A percentile compares a stretch with the other conserved stretches of the same genome.
Conservation (phyloP, 2,329 filamentous ascomycete species). For the Leptographium radiaticola region DNA sequence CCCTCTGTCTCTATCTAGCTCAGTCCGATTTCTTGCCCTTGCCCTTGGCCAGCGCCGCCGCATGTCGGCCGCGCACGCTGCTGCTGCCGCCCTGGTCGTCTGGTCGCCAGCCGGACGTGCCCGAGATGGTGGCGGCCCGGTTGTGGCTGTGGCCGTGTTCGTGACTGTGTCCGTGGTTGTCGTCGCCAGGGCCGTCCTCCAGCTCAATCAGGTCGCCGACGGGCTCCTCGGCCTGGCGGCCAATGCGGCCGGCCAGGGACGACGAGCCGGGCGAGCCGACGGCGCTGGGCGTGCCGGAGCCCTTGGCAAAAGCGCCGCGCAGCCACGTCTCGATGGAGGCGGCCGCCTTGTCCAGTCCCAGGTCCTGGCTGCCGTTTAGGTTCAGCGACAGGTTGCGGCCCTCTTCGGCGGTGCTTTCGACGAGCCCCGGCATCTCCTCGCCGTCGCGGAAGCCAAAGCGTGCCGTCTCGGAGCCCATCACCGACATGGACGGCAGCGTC, state of each 20-base stretch:
- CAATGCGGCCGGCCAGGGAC: conserved; percentile 7
- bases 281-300: conserved; percentile 32
- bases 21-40: conserved; percentile 37
- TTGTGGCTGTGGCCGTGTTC: not conserved
- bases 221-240: conserved; percentile 20
- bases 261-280: not conserved
- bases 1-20: not conserved
- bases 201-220: conserved; percentile 60
- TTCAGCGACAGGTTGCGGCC: conserved; percentile 27
- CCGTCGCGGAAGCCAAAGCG: conserved; percentile 36
- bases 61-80: conserved; percentile 22
- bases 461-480: conserved; percentile 48
- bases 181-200: conserved; percentile 46
- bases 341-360: conserved; percentile 66
- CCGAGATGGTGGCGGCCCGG: not conserved
- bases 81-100: conserved; percentile 20
- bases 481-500: conserved; percentile 50
- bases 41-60: conserved; percentile 21
- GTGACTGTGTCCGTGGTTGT: conserved; percentile 14
- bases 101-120: conserved; percentile 22
- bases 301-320: conserved; percentile 61
- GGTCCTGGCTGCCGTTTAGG: conserved; percentile 27
- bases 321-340: conserved; percentile 86
- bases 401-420: conserved; percentile 35
- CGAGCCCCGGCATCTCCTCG: conserved; percentile 27